Evolutionary conservation across 1,139 yeast species (phyloP), one percentile per base, ranked within the genome.

Genomic region (Tardiomyces digboiensis): DNA sequence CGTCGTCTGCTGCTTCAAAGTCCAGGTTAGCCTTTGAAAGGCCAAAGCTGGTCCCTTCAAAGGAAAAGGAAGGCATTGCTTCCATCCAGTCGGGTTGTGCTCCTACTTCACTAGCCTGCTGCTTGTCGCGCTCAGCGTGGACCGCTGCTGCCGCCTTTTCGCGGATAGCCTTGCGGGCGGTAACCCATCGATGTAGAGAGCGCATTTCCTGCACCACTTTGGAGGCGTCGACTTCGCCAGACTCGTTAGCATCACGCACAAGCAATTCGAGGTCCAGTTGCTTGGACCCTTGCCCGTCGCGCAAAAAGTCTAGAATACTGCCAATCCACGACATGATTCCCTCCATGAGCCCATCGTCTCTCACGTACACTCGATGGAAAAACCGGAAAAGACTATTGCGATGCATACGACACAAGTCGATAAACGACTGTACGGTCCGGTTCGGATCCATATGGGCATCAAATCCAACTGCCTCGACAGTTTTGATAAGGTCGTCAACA

Each of bases 331-430:
- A 63, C 42, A 86, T 74, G 43, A 89, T 66, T 12, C 79, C 80
- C 46, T 78, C 75, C 61, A 89, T 89, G 3, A 89, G 65, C 18
- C 84, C 84, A 40, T 80, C 74, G 57, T 89, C 97, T 50, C 83
- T 78, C 20, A 71, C 56, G 60, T 88, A 88, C 21, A 88, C 75
- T 45, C 82, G 80, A 56, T 86, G 89, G 47, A 89, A 70, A 55
- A 89, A 89, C 46, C 68, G 69, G 72, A 84, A 87, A 44, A 85
- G 71, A 13, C 80, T 70, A 44, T 75, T 76, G 50, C 84, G 83
- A 60, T 88, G 94, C 21, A 77, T 74, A 41, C 80, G 80, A 41
- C 86, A 72, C 21, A 88, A 64, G 7, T 68, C 70, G 58, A 82
- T 76, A 40, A 88, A 73, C 42, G 75, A 72, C 47, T 81, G 78